phyloP scores from a whole-genome alignment of 305 asterid genomes.

The Plantago coronopus region DNA sequence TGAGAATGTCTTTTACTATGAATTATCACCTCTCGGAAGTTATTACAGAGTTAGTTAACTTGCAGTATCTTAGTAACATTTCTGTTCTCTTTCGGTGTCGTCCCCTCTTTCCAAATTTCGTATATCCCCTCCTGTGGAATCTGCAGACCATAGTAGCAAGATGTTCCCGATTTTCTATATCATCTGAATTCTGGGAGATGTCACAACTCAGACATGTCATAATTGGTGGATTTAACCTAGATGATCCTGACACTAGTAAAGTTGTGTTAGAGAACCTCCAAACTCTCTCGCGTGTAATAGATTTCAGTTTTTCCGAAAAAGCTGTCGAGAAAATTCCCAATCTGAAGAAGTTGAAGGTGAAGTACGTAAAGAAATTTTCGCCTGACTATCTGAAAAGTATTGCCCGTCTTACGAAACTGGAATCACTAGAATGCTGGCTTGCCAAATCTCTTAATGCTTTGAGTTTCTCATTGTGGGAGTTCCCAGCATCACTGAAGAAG shows the following conservation, averaged over 20 bases:
- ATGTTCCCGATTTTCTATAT: background rate
- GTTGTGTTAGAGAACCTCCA: constrained; percentile 16
- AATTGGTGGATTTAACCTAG: background rate
- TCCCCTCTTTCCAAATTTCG: too few relatives aligned
- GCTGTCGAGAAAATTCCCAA: constrained; percentile 25
- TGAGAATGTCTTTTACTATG: too few relatives aligned
- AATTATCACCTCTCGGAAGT: too few relatives aligned
- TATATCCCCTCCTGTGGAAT: too few relatives aligned
- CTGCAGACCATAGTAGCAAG: background rate
- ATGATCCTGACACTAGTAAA: background rate
- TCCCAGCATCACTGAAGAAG: constrained; percentile 21
- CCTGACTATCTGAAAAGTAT: constrained; percentile 8
- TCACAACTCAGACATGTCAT: constrained; percentile 3
- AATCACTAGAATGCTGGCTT: too few relatives aligned
- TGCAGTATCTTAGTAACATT: background rate
- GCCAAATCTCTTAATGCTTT: too few relatives aligned
- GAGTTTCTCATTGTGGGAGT: too few relatives aligned
- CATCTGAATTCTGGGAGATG: constrained; percentile 24
- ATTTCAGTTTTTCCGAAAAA: constrained; percentile 14
- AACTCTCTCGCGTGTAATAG: background rate
- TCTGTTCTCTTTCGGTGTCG: background rate
- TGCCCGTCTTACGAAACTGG: constrained; percentile 11
- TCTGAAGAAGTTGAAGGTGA: background rate
- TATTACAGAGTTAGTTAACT: background rate
- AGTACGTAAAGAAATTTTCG: too few relatives aligned